A percentile compares a stretch with the other conserved stretches of the same genome.
These are phyloP conservation scores for Knoxdaviesia proteae DNA, from an alignment of 2,329 filamentous ascomycete genomes.

Conservation along the genomic window DNA sequence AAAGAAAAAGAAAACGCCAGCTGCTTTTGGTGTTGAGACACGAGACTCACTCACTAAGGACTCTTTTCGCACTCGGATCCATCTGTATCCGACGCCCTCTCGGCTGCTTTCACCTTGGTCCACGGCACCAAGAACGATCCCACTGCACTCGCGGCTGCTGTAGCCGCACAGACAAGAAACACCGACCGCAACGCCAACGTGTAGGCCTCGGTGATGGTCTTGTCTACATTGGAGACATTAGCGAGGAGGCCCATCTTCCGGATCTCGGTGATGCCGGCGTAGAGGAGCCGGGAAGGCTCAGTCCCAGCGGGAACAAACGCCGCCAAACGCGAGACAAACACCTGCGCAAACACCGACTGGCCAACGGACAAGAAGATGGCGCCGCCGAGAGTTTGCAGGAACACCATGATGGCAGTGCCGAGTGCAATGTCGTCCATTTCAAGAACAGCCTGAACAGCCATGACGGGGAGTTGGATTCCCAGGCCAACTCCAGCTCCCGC, in stretches of 20 bases:
- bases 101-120: too few relatives aligned
- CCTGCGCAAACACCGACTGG: constrained; percentile 22
- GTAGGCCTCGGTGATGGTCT: constrained; percentile 1
- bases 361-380: constrained; percentile 29
- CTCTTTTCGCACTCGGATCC: too few relatives aligned
- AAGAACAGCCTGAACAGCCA: constrained; percentile 24
- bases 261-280: constrained; percentile 1
- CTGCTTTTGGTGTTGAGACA: too few relatives aligned
- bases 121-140: constrained; percentile 1
- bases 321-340: neutral
- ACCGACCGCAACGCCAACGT: constrained; percentile 1
- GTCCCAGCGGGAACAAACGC: neutral
- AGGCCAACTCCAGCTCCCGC: constrained; percentile 16
- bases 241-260: neutral
- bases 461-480: constrained; percentile 21
- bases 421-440: constrained; percentile 20
- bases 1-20: too few relatives aligned
- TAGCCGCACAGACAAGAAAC: constrained; percentile 2
- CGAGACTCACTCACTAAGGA: too few relatives aligned
- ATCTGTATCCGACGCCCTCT: too few relatives aligned
- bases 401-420: constrained; percentile 24
- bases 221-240: neutral
- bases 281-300: neutral
- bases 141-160: constrained; percentile 1
- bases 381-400: constrained; percentile 20